Evolutionary conservation across 768 basidiomycete species (phyloP).

Genomic region (Leccinum barrowsii): DNA sequence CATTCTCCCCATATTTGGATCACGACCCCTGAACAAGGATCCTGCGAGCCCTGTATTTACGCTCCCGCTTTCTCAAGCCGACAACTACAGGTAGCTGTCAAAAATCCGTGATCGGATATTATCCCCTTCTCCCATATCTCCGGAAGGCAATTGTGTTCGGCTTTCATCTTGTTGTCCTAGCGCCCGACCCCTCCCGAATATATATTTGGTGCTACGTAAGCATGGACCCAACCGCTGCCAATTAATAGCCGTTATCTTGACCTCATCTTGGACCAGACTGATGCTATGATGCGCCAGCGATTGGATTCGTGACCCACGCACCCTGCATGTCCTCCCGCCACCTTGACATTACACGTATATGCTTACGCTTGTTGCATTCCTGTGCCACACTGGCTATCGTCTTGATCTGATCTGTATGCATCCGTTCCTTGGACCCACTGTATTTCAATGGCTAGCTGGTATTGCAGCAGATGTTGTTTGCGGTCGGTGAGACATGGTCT

Average conservation of each 20-base stretch:
- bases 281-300: not conserved
- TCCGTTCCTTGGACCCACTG: conserved; percentile 20
- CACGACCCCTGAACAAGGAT: conserved; percentile 3
- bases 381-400: not conserved
- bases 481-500: conserved; percentile 3
- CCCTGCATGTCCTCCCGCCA: conserved; percentile 17
- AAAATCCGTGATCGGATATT: not conserved
- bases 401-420: not conserved
- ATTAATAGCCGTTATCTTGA: conserved; percentile 14
- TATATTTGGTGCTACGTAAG: conserved; percentile 2
- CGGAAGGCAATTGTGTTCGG: not conserved
- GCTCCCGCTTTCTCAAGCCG: not conserved
- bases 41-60: not conserved
- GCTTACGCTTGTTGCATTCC: conserved; percentile 7
- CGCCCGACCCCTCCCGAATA: not conserved
- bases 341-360: conserved; percentile 1
- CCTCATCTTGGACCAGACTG: not conserved
- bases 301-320: not conserved
- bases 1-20: not conserved
- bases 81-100: not conserved
- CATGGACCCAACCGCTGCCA: conserved; percentile 1
- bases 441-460: not conserved
- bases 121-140: not conserved
- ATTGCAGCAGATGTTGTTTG: conserved; percentile 3
- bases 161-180: not conserved